Conservation (phyloP, 2,329 filamentous ascomycete species). For the Parasarocladium wereldwijsianum region DNA sequence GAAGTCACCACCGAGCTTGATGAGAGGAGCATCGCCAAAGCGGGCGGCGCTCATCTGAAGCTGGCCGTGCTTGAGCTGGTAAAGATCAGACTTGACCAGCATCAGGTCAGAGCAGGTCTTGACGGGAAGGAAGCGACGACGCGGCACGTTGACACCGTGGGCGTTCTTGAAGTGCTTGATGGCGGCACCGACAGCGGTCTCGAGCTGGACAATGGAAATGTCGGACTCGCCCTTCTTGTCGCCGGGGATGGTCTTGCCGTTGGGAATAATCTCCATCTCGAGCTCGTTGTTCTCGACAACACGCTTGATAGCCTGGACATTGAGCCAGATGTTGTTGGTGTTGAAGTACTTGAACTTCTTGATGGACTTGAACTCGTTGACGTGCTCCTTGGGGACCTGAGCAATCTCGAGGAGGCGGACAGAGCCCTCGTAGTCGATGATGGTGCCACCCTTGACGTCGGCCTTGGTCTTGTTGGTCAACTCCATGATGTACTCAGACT, state of each 20-base stretch:
- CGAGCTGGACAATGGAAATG: conserved; percentile 91
- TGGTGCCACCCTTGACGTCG: conserved; percentile 99
- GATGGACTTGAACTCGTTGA: conserved; percentile 99
- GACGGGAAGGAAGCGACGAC: conserved; percentile 95
- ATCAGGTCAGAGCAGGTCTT: conserved; percentile 99
- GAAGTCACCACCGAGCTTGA: conserved; percentile 98
- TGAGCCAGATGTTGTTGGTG: conserved; percentile 99
- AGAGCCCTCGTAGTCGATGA: conserved; percentile 97
- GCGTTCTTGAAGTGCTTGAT: conserved; percentile 98
- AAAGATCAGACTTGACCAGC: conserved; percentile 98
- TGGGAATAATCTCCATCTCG: conserved; percentile 98
- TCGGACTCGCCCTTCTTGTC: conserved; percentile 99
- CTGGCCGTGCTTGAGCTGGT: conserved; percentile 97
- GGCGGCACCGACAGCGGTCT: conserved; percentile 95
- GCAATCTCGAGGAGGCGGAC: conserved; percentile 96
- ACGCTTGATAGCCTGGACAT: conserved; percentile 92
- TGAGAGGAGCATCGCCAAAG: conserved; percentile 90
- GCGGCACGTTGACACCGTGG: conserved; percentile 96
- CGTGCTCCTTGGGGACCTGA: conserved; percentile 98
- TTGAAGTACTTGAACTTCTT: conserved; percentile 99
- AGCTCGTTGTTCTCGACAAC: conserved; percentile 98
- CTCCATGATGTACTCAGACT: conserved; percentile 99
- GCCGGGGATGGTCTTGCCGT: conserved; percentile 94
- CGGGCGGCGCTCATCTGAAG: conserved; percentile 92
- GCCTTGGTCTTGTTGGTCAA: conserved; percentile 99